phyloP scores from a whole-genome alignment of 2,329 filamentous ascomycete genomes.

The Penicillium sp. region DNA sequence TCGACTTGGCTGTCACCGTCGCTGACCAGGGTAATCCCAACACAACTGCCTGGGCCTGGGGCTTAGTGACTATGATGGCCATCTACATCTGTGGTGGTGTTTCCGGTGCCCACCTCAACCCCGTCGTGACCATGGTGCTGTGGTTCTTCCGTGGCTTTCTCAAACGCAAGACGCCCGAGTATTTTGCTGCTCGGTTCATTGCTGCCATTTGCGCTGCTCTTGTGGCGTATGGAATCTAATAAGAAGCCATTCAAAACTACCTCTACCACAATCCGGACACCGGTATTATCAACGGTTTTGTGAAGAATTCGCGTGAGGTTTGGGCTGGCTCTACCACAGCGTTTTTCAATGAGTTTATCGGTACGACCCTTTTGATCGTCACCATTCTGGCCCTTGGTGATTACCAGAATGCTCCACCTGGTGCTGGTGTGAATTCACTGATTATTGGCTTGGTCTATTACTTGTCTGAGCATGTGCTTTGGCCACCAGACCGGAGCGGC shows the following conservation, averaged over 20 bases:
- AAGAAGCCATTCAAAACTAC: conserved; percentile 27
- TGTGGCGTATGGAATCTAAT: conserved; percentile 40
- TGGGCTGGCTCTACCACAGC: conserved; percentile 34
- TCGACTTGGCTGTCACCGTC: conserved; percentile 41
- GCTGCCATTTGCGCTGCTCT: conserved; percentile 46
- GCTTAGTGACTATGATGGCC: conserved; percentile 46
- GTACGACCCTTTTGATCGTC: conserved; percentile 35
- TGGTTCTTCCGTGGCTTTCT: conserved; percentile 48
- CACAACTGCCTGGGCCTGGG: conserved; percentile 44
- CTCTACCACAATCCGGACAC: conserved; percentile 23
- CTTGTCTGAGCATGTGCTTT: conserved; percentile 31
- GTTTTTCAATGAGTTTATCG: conserved; percentile 45
- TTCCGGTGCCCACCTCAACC: conserved; percentile 42
- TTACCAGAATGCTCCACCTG: conserved; percentile 42
- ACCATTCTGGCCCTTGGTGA: conserved; percentile 42
- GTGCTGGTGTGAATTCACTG: conserved; percentile 46
- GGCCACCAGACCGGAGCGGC: conserved; percentile 43
- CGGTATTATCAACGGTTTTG: conserved; percentile 36
- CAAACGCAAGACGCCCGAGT: conserved; percentile 43
- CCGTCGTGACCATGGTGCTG: conserved; percentile 38
- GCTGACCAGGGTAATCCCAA: conserved; percentile 36
- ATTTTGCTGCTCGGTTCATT: conserved; percentile 46
- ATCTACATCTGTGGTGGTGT: conserved; percentile 44
- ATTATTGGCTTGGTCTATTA: conserved; percentile 40
- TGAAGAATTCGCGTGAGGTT: conserved; percentile 37